Evolutionary conservation across 768 basidiomycete genomes (phyloP), one percentile per base, ranked within the genome.

Genomic region (Suillus subaureus): DNA sequence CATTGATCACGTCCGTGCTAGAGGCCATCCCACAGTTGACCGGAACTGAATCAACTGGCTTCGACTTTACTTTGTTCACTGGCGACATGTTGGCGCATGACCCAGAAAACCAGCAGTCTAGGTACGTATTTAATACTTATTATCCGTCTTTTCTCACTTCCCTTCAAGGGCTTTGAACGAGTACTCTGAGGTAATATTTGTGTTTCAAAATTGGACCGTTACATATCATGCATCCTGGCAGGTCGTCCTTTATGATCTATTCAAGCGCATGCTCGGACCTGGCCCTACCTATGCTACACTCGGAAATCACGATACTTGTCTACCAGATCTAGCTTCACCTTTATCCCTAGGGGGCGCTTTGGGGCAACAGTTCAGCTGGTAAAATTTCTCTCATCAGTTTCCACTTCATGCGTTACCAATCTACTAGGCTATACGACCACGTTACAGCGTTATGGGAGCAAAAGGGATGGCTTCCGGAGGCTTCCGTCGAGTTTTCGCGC

Each of bases 71-170:
- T 0, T 56, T 93, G 21, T 92, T 83, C 70, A 93, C 91, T 0
- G 91, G 91, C 28, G 91, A 93, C 72, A 74, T 93, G 49, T 84
- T 91, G 45, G 85, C 88, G 7, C 91, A 93, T 72, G 92, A 93
- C 74, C 77, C 84, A 15, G 84, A 86, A 47, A 86, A 85, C 63
- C 85, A 92, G 70, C 75, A 87, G 43, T 88, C 86, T 9, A 82
- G 87, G 87, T 85, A 65, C 66, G 82, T 67, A 9, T n/a, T 31
- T 31, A 43, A 31, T 55, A 42, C 7, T 15, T 35, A n/a, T 8
- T 56, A 31, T 26, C 21, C 26, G 15, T 31, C 6, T 61, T 28
- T 52, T 56, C 57, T 64, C 62, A 57, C 68, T 15, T 64, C 23
- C 43, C 39, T 64, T 43, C 28, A 62, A 89, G 89, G 72, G 83